Evolutionary conservation across 192 early-diverging fungal species (phyloP).

Genomic region (Oehlia diaphana): DNA sequence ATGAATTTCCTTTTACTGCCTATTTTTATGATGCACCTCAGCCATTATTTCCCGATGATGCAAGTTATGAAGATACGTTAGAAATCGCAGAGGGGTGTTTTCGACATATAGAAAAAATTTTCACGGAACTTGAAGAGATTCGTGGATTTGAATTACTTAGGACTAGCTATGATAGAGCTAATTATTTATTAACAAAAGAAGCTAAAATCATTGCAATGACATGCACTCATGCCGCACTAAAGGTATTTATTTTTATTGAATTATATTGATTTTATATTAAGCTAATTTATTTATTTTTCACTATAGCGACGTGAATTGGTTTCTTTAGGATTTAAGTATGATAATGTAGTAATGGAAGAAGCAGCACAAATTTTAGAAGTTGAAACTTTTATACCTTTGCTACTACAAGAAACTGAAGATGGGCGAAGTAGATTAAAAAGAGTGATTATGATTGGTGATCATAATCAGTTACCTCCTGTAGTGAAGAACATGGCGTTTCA

Average conservation of each 20-base stretch:
- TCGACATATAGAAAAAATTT: conserved; percentile 75
- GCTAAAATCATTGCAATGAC: conserved; percentile 98
- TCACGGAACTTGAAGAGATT: conserved; percentile 87
- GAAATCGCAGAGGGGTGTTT: conserved; percentile 79
- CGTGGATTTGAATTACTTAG: conserved; percentile 93
- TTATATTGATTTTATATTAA: background rate
- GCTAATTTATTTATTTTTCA: background rate
- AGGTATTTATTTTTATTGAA: conserved; percentile 38
- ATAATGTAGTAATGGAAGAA: conserved; percentile 97
- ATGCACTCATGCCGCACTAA: conserved; percentile 93
- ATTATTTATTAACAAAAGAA: conserved; percentile 93
- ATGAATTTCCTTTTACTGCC: conserved; percentile 76
- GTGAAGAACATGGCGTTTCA: conserved; percentile 87
- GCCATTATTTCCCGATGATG: conserved; percentile 63
- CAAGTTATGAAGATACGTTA: conserved; percentile 50
- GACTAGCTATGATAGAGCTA: conserved; percentile 73
- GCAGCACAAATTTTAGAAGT: conserved; percentile 94
- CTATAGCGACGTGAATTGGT: conserved; percentile 72
- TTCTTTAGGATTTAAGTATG: conserved; percentile 90
- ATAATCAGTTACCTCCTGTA: conserved; percentile 95
- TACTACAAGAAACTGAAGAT: conserved; percentile 74
- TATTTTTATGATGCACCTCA: conserved; percentile 77
- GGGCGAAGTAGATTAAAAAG: conserved; percentile 74
- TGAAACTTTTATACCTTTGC: conserved; percentile 91
- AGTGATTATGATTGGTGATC: conserved; percentile 96